Evolutionary conservation across 2,329 filamentous ascomycete genomes (phyloP).

Genomic region (Aspergillus ibericus): DNA sequence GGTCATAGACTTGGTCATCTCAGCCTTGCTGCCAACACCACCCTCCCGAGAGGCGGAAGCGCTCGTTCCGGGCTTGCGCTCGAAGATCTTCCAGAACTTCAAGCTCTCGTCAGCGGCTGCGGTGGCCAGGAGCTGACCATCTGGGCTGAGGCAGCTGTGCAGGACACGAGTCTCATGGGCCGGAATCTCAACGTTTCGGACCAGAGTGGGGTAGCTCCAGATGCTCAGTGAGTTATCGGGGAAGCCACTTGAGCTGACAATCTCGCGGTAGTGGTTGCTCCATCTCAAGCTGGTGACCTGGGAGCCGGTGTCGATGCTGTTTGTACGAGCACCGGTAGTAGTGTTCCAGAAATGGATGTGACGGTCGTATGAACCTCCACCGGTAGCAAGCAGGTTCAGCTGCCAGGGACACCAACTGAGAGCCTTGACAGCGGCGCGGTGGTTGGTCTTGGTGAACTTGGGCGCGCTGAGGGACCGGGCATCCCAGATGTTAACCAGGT

Average conservation of each 20-base stretch:
- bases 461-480: conserved; percentile 87
- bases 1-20: conserved; percentile 93
- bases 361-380: conserved; percentile 92
- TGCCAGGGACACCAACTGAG: conserved; percentile 99
- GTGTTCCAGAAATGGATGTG: conserved; percentile 99
- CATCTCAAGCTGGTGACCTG: conserved; percentile 95
- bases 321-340: conserved; percentile 92
- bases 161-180: conserved; percentile 96
- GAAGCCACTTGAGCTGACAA: conserved; percentile 95
- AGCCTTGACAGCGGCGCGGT: conserved; percentile 97
- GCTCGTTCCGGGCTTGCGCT: conserved; percentile 85
- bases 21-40: conserved; percentile 72
- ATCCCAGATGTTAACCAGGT: conserved; percentile 98
- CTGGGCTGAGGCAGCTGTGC: conserved; percentile 94
- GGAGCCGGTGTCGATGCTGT: conserved; percentile 97
- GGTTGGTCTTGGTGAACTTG: conserved; percentile 99
- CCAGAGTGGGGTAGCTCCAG: conserved; percentile 97
- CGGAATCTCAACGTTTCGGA: conserved; percentile 96
- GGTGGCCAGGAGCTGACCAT: conserved; percentile 96
- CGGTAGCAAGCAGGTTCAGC: conserved; percentile 92
- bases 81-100: conserved; percentile 99
- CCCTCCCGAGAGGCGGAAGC: conserved; percentile 63
- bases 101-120: conserved; percentile 94
- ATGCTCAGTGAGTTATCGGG: conserved; percentile 99
- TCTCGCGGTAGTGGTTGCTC: conserved; percentile 97